Evolutionary conservation across 441 rosid genomes (phyloP), one percentile per base, ranked within the genome.

Genomic region (Breynia disticha): DNA sequence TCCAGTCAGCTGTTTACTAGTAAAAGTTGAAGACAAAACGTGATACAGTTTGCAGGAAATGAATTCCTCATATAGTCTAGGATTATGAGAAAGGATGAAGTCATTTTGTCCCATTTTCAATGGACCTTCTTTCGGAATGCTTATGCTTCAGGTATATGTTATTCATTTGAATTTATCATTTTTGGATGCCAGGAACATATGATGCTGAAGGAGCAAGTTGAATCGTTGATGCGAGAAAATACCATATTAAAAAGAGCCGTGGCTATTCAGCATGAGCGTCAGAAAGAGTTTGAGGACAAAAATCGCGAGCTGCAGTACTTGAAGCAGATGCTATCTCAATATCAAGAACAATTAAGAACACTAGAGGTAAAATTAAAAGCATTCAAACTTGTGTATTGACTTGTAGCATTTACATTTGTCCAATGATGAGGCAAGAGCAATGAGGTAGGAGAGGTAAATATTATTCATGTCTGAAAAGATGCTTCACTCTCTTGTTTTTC

Each of bases 201-300:
- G 67, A 59, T 76, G 75, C 69, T 83, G 48, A 89, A 75, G 70
- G 83, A 86, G 65, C 90, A 86, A 63, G 48, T 83, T 41, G 90
- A 82, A 64, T 69, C 76, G 52, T 56, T 84, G 24, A 66, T 84
- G 41, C 84, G 78, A 47, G 90, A 89, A 57, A 89, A 89, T 59
- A 45, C 67, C 15, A 59, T 86, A 44, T 88, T 89, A 11, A 89
- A 86, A 67, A 69, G 86, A 48, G 95, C 95, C n/a, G 90, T 89
- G 41, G 64, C 83, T n/a, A 84, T 82, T 50, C 97, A 89, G 65
- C 88, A 89, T 72, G 90, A 84, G 65, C 82, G 85, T 54, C 93
- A 82, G 67, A 89, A 63, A 59, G 95, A 82, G 61, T 57, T 64
- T 28, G 93, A 83, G 52, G 75, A 76, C 56, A 79, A 67, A 60